A percentile compares a stretch with the other conserved stretches of the same genome.
These are phyloP conservation scores for Eucalyptus marginata DNA, from an alignment of 345 rosid genomes.

Conservation along the genomic window DNA sequence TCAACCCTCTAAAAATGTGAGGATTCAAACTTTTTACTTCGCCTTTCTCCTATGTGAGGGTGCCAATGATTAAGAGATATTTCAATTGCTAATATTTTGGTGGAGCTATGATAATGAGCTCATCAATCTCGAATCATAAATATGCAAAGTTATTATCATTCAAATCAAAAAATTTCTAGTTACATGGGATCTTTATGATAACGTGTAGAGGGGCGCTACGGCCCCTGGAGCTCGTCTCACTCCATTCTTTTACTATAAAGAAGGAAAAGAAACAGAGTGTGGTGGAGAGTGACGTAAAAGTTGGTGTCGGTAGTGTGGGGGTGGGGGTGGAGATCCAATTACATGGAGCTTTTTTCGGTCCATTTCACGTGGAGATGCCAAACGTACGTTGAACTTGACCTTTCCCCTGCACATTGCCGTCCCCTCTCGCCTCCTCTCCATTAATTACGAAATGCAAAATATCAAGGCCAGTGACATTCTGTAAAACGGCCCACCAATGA, in stretches of 20 bases:
- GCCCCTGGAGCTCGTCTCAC: not conserved
- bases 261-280: not conserved
- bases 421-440: not conserved
- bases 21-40: no score
- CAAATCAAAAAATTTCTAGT: not conserved
- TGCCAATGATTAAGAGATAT: not conserved
- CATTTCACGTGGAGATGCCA: not conserved
- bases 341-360: not conserved
- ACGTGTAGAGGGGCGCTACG: no score
- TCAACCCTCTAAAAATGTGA: rapidly evolving
- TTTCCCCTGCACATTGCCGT: not conserved
- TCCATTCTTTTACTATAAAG: not conserved
- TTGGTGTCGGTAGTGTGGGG: not conserved
- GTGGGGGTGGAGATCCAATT: not conserved
- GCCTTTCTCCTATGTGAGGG: rapidly evolving
- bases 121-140: not conserved
- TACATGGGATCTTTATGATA: not conserved
- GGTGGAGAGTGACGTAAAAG: not conserved
- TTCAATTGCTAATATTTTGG: not conserved
- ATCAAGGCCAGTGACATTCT: not conserved
- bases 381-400: not conserved
- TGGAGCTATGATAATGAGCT: not conserved
- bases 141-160: not conserved
- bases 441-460: not conserved
- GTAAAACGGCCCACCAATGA: not conserved